Conservation (phyloP, 495 filamentous ascomycete species). For the Sphaerosporella brunnea region DNA sequence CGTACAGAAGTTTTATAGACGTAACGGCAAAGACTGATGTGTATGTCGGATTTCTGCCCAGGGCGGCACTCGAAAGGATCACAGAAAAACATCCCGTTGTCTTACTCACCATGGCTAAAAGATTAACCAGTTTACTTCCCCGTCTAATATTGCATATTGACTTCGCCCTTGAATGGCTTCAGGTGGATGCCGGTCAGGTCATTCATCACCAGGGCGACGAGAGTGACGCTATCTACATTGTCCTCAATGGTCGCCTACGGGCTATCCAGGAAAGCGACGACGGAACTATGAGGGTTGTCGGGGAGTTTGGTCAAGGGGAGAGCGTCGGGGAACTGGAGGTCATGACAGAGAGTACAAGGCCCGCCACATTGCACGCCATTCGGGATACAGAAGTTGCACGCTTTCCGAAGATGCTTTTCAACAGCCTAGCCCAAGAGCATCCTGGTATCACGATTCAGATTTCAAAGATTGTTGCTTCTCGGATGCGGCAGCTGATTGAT, state of each 20-base stretch:
- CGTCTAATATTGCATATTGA: conserved; percentile 92
- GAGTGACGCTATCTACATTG: conserved; percentile 96
- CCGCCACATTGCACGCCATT: conserved; percentile 85
- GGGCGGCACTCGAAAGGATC: conserved; percentile 71
- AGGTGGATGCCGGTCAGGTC: conserved; percentile 84
- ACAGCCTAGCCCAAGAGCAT: conserved; percentile 90
- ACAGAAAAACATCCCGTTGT: conserved; percentile 86
- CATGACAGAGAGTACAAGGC: conserved; percentile 77
- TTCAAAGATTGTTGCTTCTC: conserved; percentile 89
- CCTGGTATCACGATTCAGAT: conserved; percentile 98
- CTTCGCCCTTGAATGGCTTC: conserved; percentile 94
- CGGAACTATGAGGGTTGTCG: conserved; percentile 71
- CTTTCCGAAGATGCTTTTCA: conserved; percentile 89
- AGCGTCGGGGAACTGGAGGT: conserved; percentile 96
- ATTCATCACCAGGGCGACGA: conserved; percentile 89
- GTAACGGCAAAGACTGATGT: conserved; percentile 96
- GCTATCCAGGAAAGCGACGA: conserved; percentile 60
- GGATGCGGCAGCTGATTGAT: conserved; percentile 80
- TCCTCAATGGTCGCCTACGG: conserved; percentile 76
- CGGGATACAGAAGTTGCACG: conserved; percentile 92
- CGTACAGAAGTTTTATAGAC: conserved; percentile 88
- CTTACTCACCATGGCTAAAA: conserved; percentile 83
- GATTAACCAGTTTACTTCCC: conserved; percentile 73
- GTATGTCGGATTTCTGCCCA: conserved; percentile 87
- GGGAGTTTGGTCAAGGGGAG: conserved; percentile 91